Evolutionary conservation across 768 basidiomycete species (phyloP).

Genomic region (Rhodocollybia butyracea): DNA sequence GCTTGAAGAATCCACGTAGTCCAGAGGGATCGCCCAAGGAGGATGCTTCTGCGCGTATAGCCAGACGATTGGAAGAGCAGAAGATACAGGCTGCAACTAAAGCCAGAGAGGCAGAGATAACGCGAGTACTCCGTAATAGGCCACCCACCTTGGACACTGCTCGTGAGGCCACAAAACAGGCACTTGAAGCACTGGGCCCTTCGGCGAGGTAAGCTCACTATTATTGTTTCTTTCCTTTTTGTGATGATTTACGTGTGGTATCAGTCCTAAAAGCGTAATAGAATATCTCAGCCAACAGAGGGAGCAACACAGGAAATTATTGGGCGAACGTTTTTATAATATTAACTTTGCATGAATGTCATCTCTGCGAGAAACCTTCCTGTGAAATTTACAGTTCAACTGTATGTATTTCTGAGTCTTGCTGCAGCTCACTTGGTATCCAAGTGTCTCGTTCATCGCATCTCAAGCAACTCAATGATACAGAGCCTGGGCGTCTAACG

Average conservation of each 20-base stretch:
- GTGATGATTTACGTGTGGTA: background rate
- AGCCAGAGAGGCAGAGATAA: background rate
- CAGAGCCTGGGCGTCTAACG: too few species aligned
- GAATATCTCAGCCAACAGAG: background rate
- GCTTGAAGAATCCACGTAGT: conserved; percentile 8
- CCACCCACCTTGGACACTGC: background rate
- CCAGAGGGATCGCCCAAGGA: background rate
- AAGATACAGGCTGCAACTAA: background rate
- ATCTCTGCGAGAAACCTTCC: too few species aligned
- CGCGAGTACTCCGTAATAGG: background rate
- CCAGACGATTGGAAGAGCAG: background rate
- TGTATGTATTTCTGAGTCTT: too few species aligned
- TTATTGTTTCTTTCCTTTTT: background rate
- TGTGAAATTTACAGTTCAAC: too few species aligned
- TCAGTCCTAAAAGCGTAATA: conserved; percentile 10
- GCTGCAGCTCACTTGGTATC: too few species aligned
- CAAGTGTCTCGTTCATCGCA: too few species aligned
- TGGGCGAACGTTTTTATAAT: conserved; percentile 1
- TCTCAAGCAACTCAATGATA: too few species aligned
- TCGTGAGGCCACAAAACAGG: background rate
- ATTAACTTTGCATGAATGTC: too few species aligned
- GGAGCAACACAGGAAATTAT: background rate
- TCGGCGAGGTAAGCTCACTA: conserved; percentile 3
- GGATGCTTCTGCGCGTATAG: background rate
- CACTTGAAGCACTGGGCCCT: background rate